Percentiles rank a stretch among this genome's conserved stretches.
phyloP scores from a whole-genome alignment of 768 basidiomycete species.

The Termitomyces sp. region DNA sequence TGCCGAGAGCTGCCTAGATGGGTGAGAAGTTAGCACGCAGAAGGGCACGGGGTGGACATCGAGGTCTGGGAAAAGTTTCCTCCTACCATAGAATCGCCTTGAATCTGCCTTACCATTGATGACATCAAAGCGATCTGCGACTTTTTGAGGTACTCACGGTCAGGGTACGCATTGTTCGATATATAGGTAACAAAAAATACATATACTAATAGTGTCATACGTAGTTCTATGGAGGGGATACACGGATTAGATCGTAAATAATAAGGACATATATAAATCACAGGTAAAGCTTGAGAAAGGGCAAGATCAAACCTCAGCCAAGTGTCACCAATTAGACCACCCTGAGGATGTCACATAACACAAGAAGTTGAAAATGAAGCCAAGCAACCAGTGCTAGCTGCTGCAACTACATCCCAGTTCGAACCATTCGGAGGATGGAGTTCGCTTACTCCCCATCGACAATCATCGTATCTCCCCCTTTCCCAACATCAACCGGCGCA shows the following conservation, averaged over 20 bases:
- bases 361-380: background rate
- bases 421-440: background rate
- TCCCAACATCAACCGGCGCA: slow-evolving; percentile 8
- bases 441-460: slow-evolving; percentile 7
- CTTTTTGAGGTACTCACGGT: background rate
- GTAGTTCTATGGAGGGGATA: background rate
- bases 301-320: background rate
- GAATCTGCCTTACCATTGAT: no score
- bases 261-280: background rate
- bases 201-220: background rate
- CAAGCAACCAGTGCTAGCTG: background rate
- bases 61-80: no score
- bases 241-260: background rate
- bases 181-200: background rate
- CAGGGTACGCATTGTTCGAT: background rate
- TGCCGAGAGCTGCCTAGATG: no score
- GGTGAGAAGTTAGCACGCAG: no score
- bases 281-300: background rate
- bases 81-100: no score
- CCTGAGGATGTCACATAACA: background rate
- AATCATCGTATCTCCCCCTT: slow-evolving; percentile 4
- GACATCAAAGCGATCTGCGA: no score
- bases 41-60: no score
- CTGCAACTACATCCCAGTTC: background rate
- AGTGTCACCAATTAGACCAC: background rate